Evolutionary conservation across 495 filamentous ascomycete species (phyloP), one percentile per base, ranked within the genome.

Genomic region (Pyrenula aspistea): DNA sequence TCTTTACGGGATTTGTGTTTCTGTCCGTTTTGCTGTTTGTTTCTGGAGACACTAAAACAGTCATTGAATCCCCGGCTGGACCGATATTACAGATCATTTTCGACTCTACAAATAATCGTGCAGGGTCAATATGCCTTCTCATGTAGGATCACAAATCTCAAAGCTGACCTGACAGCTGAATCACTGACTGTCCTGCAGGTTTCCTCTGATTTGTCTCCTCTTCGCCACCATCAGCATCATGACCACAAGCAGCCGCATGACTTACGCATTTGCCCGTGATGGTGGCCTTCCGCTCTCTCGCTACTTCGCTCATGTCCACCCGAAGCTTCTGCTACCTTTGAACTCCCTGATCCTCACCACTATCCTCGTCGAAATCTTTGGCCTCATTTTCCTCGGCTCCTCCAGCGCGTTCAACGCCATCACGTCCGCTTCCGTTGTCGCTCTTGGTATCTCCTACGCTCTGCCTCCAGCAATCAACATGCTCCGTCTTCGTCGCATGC

Each of bases 201-300:
- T 90, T 64, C 86, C 87, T 0, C 73, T 90, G 20, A 66, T 84
- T 15, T 89, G 85, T 62, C 77, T 89, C 56, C 67, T 91, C 0
- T 89, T 91, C 62, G 84, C 85, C 4, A 77, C 79, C 1, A 86
- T 76, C 1, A 81, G 77, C 12, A 83, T 90, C 60, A 86, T 88
- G 84, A 87, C 86, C 2, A 89, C 87, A 10, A 83, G 80, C 54
- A 85, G 79, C 57, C 82, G 87, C 12, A 89, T 91, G 84, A 80
- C 82, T 24, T 90, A 85, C 58, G 86, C 87, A 1, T 91, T 91
- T 60, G 82, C 81, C 24, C 78, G 86, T 59, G 87, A 90, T 60
- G 79, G 83, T 12, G 87, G 86, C 22, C 74, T 90, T 12, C 87
- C 87, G 0, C 79, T 79, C 49, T 87, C 83, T 12, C 68, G 65